These are phyloP conservation scores for Cladosporium austrohemisphaericum DNA, from an alignment of 2,329 filamentous ascomycete species.

Conservation along the genomic window DNA sequence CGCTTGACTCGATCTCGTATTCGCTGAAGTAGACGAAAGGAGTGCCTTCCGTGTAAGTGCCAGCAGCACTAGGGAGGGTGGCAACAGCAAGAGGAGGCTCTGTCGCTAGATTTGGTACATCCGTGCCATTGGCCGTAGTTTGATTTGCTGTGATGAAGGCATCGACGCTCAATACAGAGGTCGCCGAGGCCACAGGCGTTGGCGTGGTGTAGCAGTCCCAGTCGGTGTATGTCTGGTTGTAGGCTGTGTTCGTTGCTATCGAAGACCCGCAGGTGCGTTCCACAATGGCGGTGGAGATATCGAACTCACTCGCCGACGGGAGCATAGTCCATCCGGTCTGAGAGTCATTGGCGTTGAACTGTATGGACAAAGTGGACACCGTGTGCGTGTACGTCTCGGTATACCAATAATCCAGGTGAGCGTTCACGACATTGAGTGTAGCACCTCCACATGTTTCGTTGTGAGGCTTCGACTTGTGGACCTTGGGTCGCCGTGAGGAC, in stretches of 20 bases:
- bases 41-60: constrained; percentile 30
- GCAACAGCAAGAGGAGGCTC: constrained; percentile 29
- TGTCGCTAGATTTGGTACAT: constrained; percentile 28
- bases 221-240: constrained; percentile 17
- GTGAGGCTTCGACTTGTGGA: neutral
- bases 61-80: constrained; percentile 22
- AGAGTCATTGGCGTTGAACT: constrained; percentile 26
- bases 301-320: constrained; percentile 30
- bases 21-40: constrained; percentile 43
- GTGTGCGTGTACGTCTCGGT: constrained; percentile 30
- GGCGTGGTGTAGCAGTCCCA: constrained; percentile 27
- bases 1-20: constrained; percentile 40
- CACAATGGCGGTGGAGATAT: constrained; percentile 31
- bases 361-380: constrained; percentile 31
- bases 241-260: constrained; percentile 21
- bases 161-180: constrained; percentile 30
- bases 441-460: constrained; percentile 27
- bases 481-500: neutral
- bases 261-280: constrained; percentile 23
- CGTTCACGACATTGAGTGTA: constrained; percentile 34
- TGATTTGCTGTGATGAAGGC: constrained; percentile 26
- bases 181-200: constrained; percentile 30
- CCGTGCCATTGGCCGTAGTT: constrained; percentile 25
- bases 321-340: constrained; percentile 31
- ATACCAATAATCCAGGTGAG: constrained; percentile 36